Evolutionary conservation across 1,284 basidiomycete genomes (phyloP), one percentile per base, ranked within the genome.

Genomic region (Sporisorium sorghi): DNA sequence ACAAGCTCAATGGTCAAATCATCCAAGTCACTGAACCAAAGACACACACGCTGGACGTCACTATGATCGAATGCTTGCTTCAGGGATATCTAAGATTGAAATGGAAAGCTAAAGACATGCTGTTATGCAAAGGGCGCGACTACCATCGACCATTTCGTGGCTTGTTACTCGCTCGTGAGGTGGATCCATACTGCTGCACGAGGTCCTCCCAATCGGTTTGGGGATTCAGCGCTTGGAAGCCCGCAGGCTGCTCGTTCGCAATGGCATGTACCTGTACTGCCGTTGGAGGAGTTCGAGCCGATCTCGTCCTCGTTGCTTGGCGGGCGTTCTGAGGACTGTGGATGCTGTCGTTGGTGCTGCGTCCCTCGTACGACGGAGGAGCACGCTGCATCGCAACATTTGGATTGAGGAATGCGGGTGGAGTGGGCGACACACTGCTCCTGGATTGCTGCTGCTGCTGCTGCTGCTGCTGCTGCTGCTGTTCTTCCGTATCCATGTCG

Each of bases 301-400:
- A 14, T 21, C 19, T 61, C 0, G 49, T 1, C 11, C 47, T 57
- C 11, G 10, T 23, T 1, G 30, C 9, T 14, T 39, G 42, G 2
- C 42, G 42, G n/a, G n/a, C n/a, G 2, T 55, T 59, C 2, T 53
- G 53, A 12, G 69, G 69, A 19, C 58, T 64, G 40, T 72, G 63
- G 2, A 72, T 66, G 69, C 69, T 72, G 24, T 72, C 63, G 40
- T 6, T 52, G 14, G 69, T 72, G 33, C 42, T 33, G 23, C 69
- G 69, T 19, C 69, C 69, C 10, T 57, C 53, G 5, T 44, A 19
- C 15, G 54, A 46, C 2, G 40, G 32, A 7, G 32, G 39, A 17
- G 9, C 5, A 15, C 39, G 59, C 21, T 28, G 24, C 9, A 4
- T 2, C 3, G 40, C 19, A 17, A 11, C 15, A n/a, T 12, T 5